These are phyloP conservation scores for Suhomyces ambrosiae DNA, from an alignment of 1,139 yeast species.

Conservation along the genomic window DNA sequence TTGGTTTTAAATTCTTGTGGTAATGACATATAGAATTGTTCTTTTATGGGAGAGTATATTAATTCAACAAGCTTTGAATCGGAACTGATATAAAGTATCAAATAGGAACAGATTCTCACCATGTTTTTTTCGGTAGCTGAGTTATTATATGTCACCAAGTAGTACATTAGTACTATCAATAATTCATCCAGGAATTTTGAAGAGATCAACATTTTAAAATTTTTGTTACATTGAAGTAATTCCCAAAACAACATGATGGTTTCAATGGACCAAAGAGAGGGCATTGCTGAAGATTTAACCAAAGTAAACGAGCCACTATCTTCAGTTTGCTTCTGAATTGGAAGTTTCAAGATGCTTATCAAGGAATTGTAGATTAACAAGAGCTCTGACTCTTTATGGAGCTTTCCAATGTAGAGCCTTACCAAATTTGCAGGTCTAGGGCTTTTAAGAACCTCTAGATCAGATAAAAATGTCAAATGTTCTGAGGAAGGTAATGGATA, in stretches of 20 bases:
- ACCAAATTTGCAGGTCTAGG: constrained; percentile 49
- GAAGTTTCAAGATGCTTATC: constrained; percentile 47
- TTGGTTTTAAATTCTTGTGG: constrained; percentile 50
- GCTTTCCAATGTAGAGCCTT: constrained; percentile 52
- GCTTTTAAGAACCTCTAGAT: constrained; percentile 21
- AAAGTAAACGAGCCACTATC: constrained; percentile 23
- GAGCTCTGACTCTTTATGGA: constrained; percentile 58
- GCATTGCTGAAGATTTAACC: constrained; percentile 20
- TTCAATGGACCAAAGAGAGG: constrained; percentile 59
- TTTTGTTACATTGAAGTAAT: constrained; percentile 67
- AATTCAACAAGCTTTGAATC: constrained; percentile 43
- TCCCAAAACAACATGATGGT: constrained; percentile 72
- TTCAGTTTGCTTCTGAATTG: constrained; percentile 31
- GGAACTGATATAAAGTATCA: constrained; percentile 62
- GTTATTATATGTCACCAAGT: constrained; percentile 50
- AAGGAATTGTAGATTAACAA: constrained; percentile 49
- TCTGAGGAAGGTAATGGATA: constrained; percentile 61
- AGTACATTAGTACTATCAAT: constrained; percentile 55
- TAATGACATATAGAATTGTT: constrained; percentile 42
- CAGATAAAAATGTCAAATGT: constrained; percentile 48
- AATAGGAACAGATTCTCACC: constrained; percentile 60
- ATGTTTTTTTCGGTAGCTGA: constrained; percentile 42
- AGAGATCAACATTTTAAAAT: constrained; percentile 51
- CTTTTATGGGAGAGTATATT: constrained; percentile 44
- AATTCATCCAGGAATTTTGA: constrained; percentile 56